Evolutionary conservation across 805 yeast species (phyloP), one percentile per base, ranked within the genome.

Genomic region (Schwanniomyces yamadae): DNA sequence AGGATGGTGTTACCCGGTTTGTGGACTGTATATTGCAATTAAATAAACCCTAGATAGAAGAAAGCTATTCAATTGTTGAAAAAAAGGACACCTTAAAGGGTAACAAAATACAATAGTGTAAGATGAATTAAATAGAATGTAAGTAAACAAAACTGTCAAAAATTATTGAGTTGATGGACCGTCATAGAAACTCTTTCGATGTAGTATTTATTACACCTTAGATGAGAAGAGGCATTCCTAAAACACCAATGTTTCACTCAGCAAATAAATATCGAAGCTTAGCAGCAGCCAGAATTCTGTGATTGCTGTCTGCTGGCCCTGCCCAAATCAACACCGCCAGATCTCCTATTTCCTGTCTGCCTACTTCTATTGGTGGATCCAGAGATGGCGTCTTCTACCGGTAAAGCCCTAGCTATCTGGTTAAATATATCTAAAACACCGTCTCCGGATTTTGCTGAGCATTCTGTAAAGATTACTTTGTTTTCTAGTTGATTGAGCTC

Each of bases 401-500:
- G 74, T 40, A 68, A 65, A 2, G 68, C 66, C 26, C 59, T 46
- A 19, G 71, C 74, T 10, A 68, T 62, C 33, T 54, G 51, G 34
- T 60, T 49, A 47, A 68, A 68, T 2, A 67, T 54, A 14, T 63
- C 71, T 52, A 66, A 54, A 2, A 68, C 70, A 1, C 73, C 73
- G 19, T 64, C 70, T 10, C 74, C 73, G 5, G 61, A 46, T 46
- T 68, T 68, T 23, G 74, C 74, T 10, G 73, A 67, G 44, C 74
- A 67, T 47, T 66, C 73, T n/a, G 58, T 42, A 11, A 49, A 46
- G 28, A 68, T 50, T 8, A 67, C 54, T 29, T 47, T 52, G 37
- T 73, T 71, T 39, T 77, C 83, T 34, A 62, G 63, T 2, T 81
- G 79, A 49, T 52, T 48, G 12, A 62, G 47, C 37, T 48, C 52